Base-by-base conservation (phyloP, 1,284 basidiomycete genomes). In the Gymnopus androsaceus region DNA sequence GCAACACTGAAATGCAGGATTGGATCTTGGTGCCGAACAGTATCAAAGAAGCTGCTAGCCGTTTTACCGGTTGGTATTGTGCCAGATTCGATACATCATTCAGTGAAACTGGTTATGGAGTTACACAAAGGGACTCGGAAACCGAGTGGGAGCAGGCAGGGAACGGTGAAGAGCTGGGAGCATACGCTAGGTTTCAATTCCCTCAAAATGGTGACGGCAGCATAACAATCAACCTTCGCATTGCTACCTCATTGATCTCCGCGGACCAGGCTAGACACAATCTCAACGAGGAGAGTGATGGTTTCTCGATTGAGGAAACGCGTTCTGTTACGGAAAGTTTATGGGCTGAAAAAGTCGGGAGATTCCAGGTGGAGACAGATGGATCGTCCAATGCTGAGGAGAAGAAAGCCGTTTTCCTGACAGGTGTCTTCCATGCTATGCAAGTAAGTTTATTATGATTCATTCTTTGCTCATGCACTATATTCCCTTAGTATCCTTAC, bases 191-290 rank as follows among this genome's bases (percentile, higher is more conserved):
- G 2, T 89, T 93, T 62, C 65, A 62, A 14, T 59, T 61, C 2
- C 14, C 56, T 23, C 19, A 46, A 8, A 28, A 28, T 14, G 21
- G 17, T 2, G 9, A 15, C 27, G 9, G 17, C 1, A 64, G 61
- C 14, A 61, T 64, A 14, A 67, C 67, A 1, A 78, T 92, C 31
- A 75, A 83, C 15, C 82, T 90, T 6, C 77, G 88, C 8, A 74
- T 94, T 1, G 90, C 88, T 0, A 86, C 89, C 8, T 92, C 88
- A 9, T 90, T 92, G 65, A 89, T 94, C 58, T 90, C 87, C 0
- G 72, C 86, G 14, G 84, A 87, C 6, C 90, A 92, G 64, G 92
- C 92, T 1, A 72, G 85, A 42, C 67, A 64, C 63, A 88, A 88
- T 63, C 64, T 88, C 49, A 82, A 86, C 21, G 70, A 55, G 80